Percentiles rank a stretch among this genome's conserved stretches.
phyloP scores from a whole-genome alignment of 306 rosid species.

The Gleditsia sinensis region DNA sequence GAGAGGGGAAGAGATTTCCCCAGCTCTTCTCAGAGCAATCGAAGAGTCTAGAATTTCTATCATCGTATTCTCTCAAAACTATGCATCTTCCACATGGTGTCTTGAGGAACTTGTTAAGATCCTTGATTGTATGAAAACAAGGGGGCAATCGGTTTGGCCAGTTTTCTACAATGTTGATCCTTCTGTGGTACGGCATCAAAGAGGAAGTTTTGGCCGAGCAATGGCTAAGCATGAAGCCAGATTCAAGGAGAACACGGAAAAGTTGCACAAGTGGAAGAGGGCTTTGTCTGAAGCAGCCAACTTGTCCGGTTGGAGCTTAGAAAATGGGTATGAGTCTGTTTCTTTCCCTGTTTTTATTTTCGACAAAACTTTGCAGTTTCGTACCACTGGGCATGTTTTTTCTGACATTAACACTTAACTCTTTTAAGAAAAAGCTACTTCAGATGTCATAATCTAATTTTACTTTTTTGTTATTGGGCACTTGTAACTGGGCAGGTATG shows the following conservation, averaged over 20 bases:
- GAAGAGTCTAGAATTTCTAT: constrained; percentile 49
- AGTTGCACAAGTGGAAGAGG: constrained; percentile 39
- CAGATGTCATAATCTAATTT: no score
- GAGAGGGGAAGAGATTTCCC: constrained; percentile 40
- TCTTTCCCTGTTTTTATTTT: background rate
- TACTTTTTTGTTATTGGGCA: background rate
- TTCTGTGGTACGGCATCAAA: constrained; percentile 41
- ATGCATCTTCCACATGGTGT: constrained; percentile 46
- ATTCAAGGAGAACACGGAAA: background rate
- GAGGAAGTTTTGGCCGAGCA: constrained; percentile 18
- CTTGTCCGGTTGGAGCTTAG: constrained; percentile 47
- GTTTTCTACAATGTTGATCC: constrained; percentile 53
- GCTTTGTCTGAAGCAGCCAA: constrained; percentile 47
- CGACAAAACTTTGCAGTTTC: no score
- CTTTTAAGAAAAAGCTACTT: no score
- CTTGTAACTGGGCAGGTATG: constrained; percentile 35
- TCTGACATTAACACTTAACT: no score
- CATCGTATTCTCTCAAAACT: constrained; percentile 49
- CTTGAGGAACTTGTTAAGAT: constrained; percentile 50
- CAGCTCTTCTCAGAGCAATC: constrained; percentile 44
- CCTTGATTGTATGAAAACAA: constrained; percentile 28
- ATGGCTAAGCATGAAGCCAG: constrained; percentile 34
- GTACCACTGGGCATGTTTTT: no score
- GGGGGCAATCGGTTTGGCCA: constrained; percentile 43
- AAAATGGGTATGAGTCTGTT: constrained; percentile 34